These are phyloP conservation scores for Gaeumannomyces sp. DNA, from an alignment of 2,329 filamentous ascomycete genomes.

Conservation along the genomic window DNA sequence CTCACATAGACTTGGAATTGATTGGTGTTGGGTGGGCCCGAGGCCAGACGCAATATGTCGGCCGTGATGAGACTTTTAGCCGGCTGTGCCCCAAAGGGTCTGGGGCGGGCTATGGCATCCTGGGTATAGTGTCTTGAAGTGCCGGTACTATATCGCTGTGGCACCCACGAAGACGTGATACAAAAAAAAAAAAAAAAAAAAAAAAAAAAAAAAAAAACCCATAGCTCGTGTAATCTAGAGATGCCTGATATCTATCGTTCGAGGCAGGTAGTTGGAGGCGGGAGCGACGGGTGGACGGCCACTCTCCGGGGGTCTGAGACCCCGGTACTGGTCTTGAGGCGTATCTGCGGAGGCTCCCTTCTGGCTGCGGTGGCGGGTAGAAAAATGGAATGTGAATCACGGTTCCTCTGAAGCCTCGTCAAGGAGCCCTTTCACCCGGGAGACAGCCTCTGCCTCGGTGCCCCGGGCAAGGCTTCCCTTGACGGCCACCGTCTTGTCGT, in stretches of 20 bases:
- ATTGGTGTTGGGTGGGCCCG: too few species aligned
- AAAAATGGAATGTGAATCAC: not conserved
- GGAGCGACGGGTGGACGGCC: not conserved
- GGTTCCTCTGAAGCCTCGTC: constrained; percentile 4
- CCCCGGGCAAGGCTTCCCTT: constrained; percentile 20
- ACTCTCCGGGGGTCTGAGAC: too few species aligned
- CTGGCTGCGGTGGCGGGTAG: too few species aligned
- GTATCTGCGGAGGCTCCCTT: not conserved
- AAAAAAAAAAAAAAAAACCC: too few species aligned
- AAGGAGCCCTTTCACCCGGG: constrained; percentile 11
- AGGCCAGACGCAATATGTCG: too few species aligned
- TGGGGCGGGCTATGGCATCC: too few species aligned
- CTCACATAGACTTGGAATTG: too few species aligned
- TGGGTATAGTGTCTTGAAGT: too few species aligned
- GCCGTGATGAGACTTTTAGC: too few species aligned
- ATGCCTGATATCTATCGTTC: not conserved
- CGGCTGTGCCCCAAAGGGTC: too few species aligned
- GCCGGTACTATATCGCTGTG: not conserved
- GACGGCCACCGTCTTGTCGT: constrained; percentile 54
- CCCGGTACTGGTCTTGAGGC: not conserved
- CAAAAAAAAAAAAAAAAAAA: too few species aligned
- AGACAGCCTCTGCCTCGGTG: constrained; percentile 10
- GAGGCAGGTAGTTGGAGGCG: not conserved
- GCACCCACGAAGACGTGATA: not conserved
- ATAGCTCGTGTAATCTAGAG: not conserved